Base-by-base conservation (phyloP, 148 eudicot species). In the Rhododendron molle region DNA sequence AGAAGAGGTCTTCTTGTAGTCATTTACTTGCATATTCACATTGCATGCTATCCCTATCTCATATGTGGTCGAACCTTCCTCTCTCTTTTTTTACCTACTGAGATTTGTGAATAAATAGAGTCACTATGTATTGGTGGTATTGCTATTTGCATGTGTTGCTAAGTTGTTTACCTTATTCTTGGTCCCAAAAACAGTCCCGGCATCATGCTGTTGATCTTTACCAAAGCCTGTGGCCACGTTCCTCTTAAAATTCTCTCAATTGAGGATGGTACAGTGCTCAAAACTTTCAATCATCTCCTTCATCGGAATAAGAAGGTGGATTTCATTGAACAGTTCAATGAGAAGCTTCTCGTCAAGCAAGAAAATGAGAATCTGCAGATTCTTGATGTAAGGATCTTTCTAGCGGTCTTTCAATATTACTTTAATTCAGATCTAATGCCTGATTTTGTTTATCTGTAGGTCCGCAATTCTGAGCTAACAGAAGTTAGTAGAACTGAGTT, bases 271-370 rank as follows among this genome's bases (percentile, higher is more conserved):
- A 93, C 98, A 50, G 99, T 97, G 87, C 95, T 97, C 44, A 94
- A 95, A 88, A 94, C 99, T 85, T 97, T 97, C 89, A 90, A 92
- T 80, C 98, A 97, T 88, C 95, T 94, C 49, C 95, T 97, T 76
- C 98, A 94, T 87, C 96, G 95, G 80, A 97, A 93, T 73, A 97
- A 93, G 89, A 97, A 97, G 91, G 98, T 97, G 86, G 99, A 97
- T 87, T 97, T 97, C 89, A 97, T 97, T 50, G 99, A 97, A 85
- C 99, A 95, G 50, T 97, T 97, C 90, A 97, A 97, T 85, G 99
- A 95, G 83, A 97, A 95, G 92, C 99, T 97, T 88, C 98, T 97
- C 23, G 98, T 97, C 89, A 97, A 97, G 92, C 99, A 97, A 85
- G 98, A 97, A 86, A 93, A 95, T 85, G 98, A 95, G 89, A 97